A percentile compares a stretch with the other conserved stretches of the same genome.
Evolutionary conservation across 345 rosid genomes (phyloP).

Genomic region (Camelina hispida): DNA sequence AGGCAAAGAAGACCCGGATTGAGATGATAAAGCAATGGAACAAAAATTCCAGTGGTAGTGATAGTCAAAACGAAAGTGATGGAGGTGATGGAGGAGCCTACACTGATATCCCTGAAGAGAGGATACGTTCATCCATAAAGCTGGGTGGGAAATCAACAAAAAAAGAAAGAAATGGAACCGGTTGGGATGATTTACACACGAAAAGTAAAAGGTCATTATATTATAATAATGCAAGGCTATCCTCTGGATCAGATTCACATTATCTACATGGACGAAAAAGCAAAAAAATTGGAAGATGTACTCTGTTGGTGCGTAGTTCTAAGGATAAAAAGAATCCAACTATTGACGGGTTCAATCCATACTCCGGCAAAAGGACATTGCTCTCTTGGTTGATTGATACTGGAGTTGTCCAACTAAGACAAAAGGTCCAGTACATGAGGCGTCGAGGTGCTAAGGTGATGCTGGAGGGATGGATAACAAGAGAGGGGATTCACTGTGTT

Average conservation of each 20-base stretch:
- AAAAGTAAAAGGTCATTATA: constrained; percentile 49
- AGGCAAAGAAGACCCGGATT: constrained; percentile 67
- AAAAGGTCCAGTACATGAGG: constrained; percentile 74
- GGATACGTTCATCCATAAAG: constrained; percentile 67
- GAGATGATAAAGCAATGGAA: constrained; percentile 58
- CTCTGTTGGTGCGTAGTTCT: constrained; percentile 80
- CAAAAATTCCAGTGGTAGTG: constrained; percentile 49
- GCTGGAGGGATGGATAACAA: constrained; percentile 80
- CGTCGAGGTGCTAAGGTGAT: constrained; percentile 57
- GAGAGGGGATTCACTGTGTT: constrained; percentile 87
- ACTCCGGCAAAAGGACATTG: constrained; percentile 75
- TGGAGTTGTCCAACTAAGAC: constrained; percentile 69
- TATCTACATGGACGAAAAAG: constrained; percentile 67
- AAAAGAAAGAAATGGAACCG: constrained; percentile 48
- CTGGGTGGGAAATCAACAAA: constrained; percentile 57
- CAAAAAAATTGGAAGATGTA: constrained; percentile 79
- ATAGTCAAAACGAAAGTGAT: constrained; percentile 48
- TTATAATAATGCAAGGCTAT: constrained; percentile 52
- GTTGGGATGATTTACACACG: constrained; percentile 44
- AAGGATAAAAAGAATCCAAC: constrained; percentile 60
- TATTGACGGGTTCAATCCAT: constrained; percentile 70
- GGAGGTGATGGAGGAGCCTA: constrained; percentile 56
- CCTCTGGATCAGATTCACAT: constrained; percentile 54
- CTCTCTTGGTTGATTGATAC: constrained; percentile 91
- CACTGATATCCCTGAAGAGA: constrained; percentile 70